Evolutionary conservation across 257 asterid genomes (phyloP).

Genomic region (Osmanthus fragrans): DNA sequence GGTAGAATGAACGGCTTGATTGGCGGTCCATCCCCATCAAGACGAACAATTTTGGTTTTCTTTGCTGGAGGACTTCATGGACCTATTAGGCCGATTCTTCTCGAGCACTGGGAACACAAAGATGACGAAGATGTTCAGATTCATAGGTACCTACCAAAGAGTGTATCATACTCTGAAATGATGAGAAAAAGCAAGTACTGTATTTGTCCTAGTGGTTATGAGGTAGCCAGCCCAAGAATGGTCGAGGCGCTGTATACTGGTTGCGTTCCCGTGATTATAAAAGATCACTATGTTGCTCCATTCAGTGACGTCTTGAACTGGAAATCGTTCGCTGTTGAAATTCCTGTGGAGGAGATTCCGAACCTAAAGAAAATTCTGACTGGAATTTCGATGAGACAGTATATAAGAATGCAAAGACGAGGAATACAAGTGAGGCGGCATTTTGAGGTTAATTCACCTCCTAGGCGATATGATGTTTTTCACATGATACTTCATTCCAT

Average conservation of each 20-base stretch:
- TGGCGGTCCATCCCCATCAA: constrained; percentile 60
- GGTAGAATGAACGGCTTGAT: constrained; percentile 42
- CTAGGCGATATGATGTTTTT: constrained; percentile 46
- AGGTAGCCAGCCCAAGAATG: constrained; percentile 89
- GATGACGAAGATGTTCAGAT: constrained; percentile 62
- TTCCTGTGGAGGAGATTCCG: constrained; percentile 61
- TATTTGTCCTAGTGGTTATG: constrained; percentile 88
- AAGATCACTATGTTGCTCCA: constrained; percentile 67
- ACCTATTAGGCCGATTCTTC: constrained; percentile 74
- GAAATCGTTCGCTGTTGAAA: constrained; percentile 60
- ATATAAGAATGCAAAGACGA: constrained; percentile 50
- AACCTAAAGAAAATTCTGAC: constrained; percentile 55
- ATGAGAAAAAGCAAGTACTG: constrained; percentile 69
- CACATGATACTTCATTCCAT: constrained; percentile 59
- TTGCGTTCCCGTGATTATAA: constrained; percentile 77
- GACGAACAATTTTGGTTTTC: constrained; percentile 48
- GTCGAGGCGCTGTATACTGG: constrained; percentile 83
- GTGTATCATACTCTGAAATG: constrained; percentile 68
- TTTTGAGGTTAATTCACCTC: constrained; percentile 47
- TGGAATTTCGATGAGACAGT: constrained; percentile 44
- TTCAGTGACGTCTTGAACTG: constrained; percentile 76
- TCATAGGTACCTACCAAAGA: constrained; percentile 57
- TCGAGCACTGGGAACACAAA: constrained; percentile 71
- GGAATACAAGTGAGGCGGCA: constrained; percentile 44
- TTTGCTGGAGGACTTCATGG: constrained; percentile 87